Evolutionary conservation across 805 yeast genomes (phyloP).

Genomic region (Spathaspora boniae): DNA sequence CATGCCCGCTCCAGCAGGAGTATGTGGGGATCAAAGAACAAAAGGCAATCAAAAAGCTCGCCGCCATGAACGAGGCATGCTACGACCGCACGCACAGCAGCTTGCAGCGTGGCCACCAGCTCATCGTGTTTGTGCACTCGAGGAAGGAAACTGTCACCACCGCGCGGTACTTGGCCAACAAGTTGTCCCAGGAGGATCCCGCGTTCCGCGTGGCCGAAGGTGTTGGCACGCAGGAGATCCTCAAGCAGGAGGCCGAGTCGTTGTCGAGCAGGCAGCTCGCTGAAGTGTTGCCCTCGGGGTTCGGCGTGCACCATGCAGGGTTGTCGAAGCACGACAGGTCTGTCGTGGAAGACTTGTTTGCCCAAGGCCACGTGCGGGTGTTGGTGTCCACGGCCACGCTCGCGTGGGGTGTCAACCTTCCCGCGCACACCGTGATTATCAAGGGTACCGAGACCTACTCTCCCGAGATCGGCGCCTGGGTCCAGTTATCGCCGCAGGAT

Average conservation of each 20-base stretch:
- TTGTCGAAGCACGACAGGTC: slow-evolving; percentile 68
- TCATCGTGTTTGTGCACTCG: slow-evolving; percentile 89
- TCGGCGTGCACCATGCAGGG: slow-evolving; percentile 94
- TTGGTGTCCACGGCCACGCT: slow-evolving; percentile 88
- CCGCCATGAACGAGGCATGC: slow-evolving; percentile 89
- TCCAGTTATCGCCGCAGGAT: slow-evolving; percentile 90
- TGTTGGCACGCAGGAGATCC: slow-evolving; percentile 58
- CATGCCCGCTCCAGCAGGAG: slow-evolving; percentile 88
- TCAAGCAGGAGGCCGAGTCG: slow-evolving; percentile 58
- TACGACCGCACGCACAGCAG: slow-evolving; percentile 68
- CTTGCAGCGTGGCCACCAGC: slow-evolving; percentile 61
- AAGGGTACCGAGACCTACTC: slow-evolving; percentile 93
- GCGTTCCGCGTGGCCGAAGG: slow-evolving; percentile 45
- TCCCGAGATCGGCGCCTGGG: slow-evolving; percentile 88
- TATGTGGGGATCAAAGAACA: slow-evolving; percentile 85
- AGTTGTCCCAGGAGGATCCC: slow-evolving; percentile 48
- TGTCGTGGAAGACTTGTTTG: slow-evolving; percentile 79
- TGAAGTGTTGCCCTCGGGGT: slow-evolving; percentile 63
- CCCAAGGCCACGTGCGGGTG: slow-evolving; percentile 81
- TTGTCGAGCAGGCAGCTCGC: slow-evolving; percentile 53
- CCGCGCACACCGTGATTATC: slow-evolving; percentile 91
- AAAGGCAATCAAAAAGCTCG: slow-evolving; percentile 69
- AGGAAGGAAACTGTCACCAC: slow-evolving; percentile 87
- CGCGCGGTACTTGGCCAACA: slow-evolving; percentile 68
- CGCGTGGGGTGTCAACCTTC: slow-evolving; percentile 97